Evolutionary conservation across 805 yeast species (phyloP).

Genomic region (Candida boleticola): DNA sequence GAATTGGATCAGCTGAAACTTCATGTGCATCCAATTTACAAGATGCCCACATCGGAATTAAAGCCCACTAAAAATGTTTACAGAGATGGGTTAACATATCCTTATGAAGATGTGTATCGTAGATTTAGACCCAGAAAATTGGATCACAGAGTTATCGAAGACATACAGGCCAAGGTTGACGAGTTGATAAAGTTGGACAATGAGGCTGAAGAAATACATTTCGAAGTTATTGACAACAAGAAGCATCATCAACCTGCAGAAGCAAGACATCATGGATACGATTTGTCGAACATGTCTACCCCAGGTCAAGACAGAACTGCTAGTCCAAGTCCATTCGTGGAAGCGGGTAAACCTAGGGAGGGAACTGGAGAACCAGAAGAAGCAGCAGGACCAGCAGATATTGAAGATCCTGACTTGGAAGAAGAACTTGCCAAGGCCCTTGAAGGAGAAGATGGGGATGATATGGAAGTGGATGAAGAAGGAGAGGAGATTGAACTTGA

Average conservation of each 20-base stretch:
- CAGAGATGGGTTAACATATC: conserved; percentile 83
- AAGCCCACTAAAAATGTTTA: conserved; percentile 48
- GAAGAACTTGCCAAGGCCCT: conserved; percentile 58
- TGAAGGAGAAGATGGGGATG: conserved; percentile 28
- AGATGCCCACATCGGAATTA: conserved; percentile 33
- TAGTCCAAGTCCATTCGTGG: conserved; percentile 1
- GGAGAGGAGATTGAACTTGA: conserved; percentile 8
- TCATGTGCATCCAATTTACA: conserved; percentile 40
- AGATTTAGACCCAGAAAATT: conserved; percentile 71
- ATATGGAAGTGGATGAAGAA: conserved; percentile 16
- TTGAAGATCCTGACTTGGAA: conserved; percentile 40
- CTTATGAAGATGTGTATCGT: conserved; percentile 67
- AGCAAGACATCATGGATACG: conserved; percentile 14
- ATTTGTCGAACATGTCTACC: conserved; percentile 14
- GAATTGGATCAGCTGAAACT: conserved; percentile 35
- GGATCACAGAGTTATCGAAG: conserved; percentile 68
- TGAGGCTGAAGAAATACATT: conserved; percentile 77
- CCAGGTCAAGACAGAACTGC: conserved; percentile 19
- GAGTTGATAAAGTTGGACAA: conserved; percentile 73
- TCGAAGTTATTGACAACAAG: conserved; percentile 65
- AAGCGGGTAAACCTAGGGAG: conserved; percentile 12
- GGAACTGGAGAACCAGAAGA: conserved; percentile 5
- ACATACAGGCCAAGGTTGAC: conserved; percentile 75
- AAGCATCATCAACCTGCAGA: conserved; percentile 25
- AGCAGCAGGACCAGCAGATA: conserved; percentile 9